Percentiles rank a stretch among this genome's conserved stretches.
Conservation (phyloP, 441 rosid species). For the Pelargonium cotyledonis region DNA sequence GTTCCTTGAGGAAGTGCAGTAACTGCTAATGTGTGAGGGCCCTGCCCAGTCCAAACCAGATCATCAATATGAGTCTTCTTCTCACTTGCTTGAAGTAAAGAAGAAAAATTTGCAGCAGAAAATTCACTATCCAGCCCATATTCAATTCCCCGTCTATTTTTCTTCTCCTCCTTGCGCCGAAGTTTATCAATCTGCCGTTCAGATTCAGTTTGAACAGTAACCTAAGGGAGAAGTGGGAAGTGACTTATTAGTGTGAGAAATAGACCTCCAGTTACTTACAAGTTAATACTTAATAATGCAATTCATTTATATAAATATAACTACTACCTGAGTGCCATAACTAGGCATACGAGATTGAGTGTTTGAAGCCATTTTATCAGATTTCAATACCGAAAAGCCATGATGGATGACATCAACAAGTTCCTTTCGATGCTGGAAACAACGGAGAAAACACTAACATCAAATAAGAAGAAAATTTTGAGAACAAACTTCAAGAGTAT, state of each 20-base stretch:
- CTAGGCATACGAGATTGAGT: conserved; percentile 81
- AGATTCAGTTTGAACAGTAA: conserved; percentile 87
- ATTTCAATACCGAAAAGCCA: conserved; percentile 61
- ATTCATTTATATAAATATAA: conserved; percentile 11
- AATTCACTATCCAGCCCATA: conserved; percentile 55
- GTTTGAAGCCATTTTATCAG: conserved; percentile 60
- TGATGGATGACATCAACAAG: conserved; percentile 81
- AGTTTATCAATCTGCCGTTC: conserved; percentile 86
- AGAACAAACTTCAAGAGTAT: background rate
- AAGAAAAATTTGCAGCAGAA: conserved; percentile 68
- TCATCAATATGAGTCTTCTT: conserved; percentile 61
- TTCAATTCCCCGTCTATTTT: conserved; percentile 67
- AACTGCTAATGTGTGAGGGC: conserved; percentile 39
- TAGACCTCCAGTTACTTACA: conserved; percentile 9
- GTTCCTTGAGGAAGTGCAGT: conserved; percentile 96
- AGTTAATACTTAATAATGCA: background rate
- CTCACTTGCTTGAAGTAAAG: conserved; percentile 86
- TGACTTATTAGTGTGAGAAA: background rate
- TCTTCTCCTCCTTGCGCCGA: conserved; percentile 92
- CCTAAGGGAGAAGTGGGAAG: conserved; percentile 42
- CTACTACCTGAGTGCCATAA: conserved; percentile 85
- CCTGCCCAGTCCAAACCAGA: conserved; percentile 64
- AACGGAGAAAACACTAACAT: conserved; percentile 12
- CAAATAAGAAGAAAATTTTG: conserved; percentile 4
- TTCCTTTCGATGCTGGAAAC: conserved; percentile 76